phyloP scores from a whole-genome alignment of 129 eudicot species.

The Flaveria robusta region DNA sequence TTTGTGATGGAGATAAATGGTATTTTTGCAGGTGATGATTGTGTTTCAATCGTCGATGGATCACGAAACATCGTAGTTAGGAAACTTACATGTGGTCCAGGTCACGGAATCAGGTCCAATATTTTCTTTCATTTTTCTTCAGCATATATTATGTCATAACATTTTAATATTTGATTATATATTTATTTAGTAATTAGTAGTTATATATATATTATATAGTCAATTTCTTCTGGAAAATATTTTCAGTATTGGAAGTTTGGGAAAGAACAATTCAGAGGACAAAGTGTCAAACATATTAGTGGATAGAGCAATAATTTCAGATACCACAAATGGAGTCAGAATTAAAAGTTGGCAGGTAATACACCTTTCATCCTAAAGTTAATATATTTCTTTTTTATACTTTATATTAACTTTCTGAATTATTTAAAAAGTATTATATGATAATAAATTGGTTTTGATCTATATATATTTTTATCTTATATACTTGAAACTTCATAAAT shows the following conservation, averaged over 20 bases:
- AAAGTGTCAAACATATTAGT: conserved; percentile 67
- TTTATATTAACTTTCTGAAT: neutral
- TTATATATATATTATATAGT: neutral
- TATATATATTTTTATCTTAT: no score
- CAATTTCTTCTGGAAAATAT: neutral
- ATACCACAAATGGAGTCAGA: conserved; percentile 83
- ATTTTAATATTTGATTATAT: neutral
- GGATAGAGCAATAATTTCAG: conserved; percentile 45
- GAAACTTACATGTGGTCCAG: conserved; percentile 80
- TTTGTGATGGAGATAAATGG: neutral
- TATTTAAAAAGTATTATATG: neutral
- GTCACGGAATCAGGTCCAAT: conserved; percentile 92
- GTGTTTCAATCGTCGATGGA: conserved; percentile 86
- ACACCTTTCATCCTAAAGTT: neutral
- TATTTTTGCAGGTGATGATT: conserved; percentile 74
- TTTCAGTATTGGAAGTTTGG: conserved; percentile 91
- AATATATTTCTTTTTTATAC: neutral
- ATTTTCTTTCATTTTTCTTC: neutral
- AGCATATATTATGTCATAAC: neutral
- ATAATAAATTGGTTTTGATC: no score
- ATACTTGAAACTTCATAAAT: neutral
- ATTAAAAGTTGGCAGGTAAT: conserved; percentile 94
- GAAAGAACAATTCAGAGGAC: conserved; percentile 50
- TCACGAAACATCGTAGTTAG: conserved; percentile 51
- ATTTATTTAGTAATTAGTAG: neutral